Evolutionary conservation across 2,329 filamentous ascomycete genomes (phyloP), one percentile per base, ranked within the genome.

Genomic region (Nemania bipapillata): DNA sequence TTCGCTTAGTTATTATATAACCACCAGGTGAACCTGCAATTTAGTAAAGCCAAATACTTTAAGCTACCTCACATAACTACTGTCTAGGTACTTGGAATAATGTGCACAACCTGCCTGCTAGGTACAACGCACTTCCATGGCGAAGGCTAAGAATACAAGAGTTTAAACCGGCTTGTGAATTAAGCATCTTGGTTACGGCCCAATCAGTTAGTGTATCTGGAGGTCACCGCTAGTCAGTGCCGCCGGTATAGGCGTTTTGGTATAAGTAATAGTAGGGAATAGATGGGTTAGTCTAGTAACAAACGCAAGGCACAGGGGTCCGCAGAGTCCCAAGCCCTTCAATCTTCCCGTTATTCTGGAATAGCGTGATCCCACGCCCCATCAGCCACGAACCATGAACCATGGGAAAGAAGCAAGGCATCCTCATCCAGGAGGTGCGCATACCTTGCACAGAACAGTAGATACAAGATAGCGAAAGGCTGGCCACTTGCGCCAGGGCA

Each of bases 221-320:
- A 49, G 35, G 68, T 68, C 68, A 68, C 68, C 68, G 68, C 68
- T 68, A 68, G 64, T 70, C 54, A 58, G 32, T 61, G 17, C 35
- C 64, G 50, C 55, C 40, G 54, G 53, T 63, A 62, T 58, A 35
- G 49, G 54, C 53, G 47, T 42, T 53, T 63, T 58, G 35, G 64
- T 58, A 9, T n/a, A 47, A 40, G 30, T 50, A 50, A 45, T 15
- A 15, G 9, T 37, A 35, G 7, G 9, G 24, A 20, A n/a, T n/a
- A n/a, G n/a, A n/a, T n/a, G n/a, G n/a, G 50, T 53, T 61, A 50
- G 54, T 47, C 52, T 32, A 40, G 53, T 35, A 55, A 49, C n/a
- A 47, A 20, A 68, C 42, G 68, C 49, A 61, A 64, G 56, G 64
- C 62, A 62, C 66, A 69, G 49, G 58, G 63, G 47, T 61, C 26